Percentiles rank a stretch among this genome's conserved stretches.
These are phyloP conservation scores for Tolypocladium ovalisporum DNA, from an alignment of 2,329 filamentous ascomycete species.

Conservation along the genomic window DNA sequence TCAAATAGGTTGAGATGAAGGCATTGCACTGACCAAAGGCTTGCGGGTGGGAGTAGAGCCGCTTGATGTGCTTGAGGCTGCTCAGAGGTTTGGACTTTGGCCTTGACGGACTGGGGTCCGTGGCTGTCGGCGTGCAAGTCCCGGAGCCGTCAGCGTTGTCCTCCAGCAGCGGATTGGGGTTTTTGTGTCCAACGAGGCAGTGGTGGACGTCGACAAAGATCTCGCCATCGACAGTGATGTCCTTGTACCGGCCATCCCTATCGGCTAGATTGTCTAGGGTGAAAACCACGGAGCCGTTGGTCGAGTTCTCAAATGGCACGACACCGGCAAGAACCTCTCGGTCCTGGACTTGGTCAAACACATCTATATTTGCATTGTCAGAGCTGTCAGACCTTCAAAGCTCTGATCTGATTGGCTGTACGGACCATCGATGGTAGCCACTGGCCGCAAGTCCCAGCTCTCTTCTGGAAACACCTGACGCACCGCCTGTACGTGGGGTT, in stretches of 20 bases:
- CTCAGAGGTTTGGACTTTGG: slow-evolving; percentile 36
- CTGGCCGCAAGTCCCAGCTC: slow-evolving; percentile 37
- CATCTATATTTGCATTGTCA: slow-evolving; percentile 37
- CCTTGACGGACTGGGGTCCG: slow-evolving; percentile 30
- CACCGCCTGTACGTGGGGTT: slow-evolving; percentile 25
- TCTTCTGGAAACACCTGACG: slow-evolving; percentile 35
- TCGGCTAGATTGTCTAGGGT: slow-evolving; percentile 86
- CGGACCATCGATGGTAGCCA: slow-evolving; percentile 38
- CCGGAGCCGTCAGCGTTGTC: slow-evolving; percentile 25
- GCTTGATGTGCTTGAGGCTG: slow-evolving; percentile 52
- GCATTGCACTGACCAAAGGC: slow-evolving; percentile 82
- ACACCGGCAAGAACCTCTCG: slow-evolving; percentile 59
- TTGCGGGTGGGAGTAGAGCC: slow-evolving; percentile 88
- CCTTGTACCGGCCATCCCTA: slow-evolving; percentile 48
- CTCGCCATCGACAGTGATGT: slow-evolving; percentile 71
- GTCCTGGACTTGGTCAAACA: slow-evolving; percentile 69
- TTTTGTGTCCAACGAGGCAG: slow-evolving; percentile 57
- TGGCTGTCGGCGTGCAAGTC: slow-evolving; percentile 37
- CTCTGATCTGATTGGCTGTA: neutral
- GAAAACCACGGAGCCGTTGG: slow-evolving; percentile 83
- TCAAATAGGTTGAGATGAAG: slow-evolving; percentile 62
- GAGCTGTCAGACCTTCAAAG: no score
- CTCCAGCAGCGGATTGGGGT: slow-evolving; percentile 13
- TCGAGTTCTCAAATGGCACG: slow-evolving; percentile 92
- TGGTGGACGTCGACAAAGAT: slow-evolving; percentile 82